These are phyloP conservation scores for Eucalyptus paniculata DNA, from an alignment of 345 rosid genomes.

Conservation along the genomic window DNA sequence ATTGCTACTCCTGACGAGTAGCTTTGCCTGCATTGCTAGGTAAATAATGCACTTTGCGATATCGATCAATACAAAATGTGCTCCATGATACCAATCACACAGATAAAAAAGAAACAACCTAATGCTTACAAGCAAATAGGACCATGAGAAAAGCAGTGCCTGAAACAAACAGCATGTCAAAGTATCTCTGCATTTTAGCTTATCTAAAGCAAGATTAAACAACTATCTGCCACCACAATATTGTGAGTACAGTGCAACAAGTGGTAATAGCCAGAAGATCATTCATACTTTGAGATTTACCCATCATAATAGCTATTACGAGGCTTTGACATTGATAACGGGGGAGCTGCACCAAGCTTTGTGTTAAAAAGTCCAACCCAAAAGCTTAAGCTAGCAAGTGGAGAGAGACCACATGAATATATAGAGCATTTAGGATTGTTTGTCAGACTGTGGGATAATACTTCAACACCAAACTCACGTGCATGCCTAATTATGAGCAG, in stretches of 20 bases:
- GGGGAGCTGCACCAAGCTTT: background rate
- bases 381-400: too few species aligned
- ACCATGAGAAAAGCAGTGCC: background rate
- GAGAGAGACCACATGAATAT: too few species aligned
- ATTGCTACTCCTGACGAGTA: background rate
- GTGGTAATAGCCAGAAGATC: background rate
- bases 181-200: background rate
- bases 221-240: background rate
- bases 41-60: background rate
- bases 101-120: background rate
- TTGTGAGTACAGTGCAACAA: background rate
- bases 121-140: background rate
- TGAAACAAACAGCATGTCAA: background rate
- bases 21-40: background rate
- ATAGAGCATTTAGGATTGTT: too few species aligned
- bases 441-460: too few species aligned
- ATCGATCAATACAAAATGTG: background rate
- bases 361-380: too few species aligned
- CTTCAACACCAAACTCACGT: too few species aligned
- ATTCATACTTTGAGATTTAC: background rate
- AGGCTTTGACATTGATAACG: background rate
- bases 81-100: background rate
- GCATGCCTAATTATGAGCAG: too few species aligned
- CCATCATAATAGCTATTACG: background rate
- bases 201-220: background rate